phyloP scores from a whole-genome alignment of 2,329 filamentous ascomycete genomes.

The Ophiostoma sp. region DNA sequence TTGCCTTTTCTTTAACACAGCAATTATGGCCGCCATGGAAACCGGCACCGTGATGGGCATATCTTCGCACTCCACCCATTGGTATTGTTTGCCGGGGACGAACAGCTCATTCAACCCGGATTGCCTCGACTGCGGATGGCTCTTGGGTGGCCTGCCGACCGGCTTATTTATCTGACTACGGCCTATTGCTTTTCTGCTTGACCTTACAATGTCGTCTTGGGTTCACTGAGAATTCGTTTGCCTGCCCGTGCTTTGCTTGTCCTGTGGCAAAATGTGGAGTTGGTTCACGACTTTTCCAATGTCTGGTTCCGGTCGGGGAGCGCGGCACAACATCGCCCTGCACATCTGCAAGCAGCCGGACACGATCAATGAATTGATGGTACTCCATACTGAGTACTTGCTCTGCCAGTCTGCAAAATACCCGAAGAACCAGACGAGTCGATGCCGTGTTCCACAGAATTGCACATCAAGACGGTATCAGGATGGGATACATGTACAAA shows the following conservation, averaged over 20 bases:
- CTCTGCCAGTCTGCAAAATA: neutral
- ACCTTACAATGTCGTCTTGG: neutral
- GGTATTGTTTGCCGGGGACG: constrained; percentile 10
- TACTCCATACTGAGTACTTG: neutral
- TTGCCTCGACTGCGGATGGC: constrained; percentile 2
- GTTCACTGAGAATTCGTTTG: neutral
- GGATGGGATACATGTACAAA: neutral
- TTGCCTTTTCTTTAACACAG: neutral
- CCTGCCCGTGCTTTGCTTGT: neutral
- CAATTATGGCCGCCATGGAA: neutral
- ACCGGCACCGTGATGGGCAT: neutral
- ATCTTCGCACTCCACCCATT: neutral
- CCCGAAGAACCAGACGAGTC: constrained; percentile 1
- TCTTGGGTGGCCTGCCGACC: neutral
- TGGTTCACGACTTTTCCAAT: neutral
- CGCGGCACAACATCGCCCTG: neutral
- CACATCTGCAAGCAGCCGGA: neutral
- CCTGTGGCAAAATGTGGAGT: neutral
- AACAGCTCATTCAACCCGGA: constrained; percentile 15
- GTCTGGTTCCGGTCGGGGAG: neutral
- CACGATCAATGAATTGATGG: neutral
- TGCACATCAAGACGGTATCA: neutral
- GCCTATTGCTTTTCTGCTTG: neutral
- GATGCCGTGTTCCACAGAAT: constrained; percentile 6
- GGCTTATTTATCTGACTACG: neutral